Evolutionary conservation across 306 rosid genomes (phyloP).

Genomic region (Boehmeria nivea): DNA sequence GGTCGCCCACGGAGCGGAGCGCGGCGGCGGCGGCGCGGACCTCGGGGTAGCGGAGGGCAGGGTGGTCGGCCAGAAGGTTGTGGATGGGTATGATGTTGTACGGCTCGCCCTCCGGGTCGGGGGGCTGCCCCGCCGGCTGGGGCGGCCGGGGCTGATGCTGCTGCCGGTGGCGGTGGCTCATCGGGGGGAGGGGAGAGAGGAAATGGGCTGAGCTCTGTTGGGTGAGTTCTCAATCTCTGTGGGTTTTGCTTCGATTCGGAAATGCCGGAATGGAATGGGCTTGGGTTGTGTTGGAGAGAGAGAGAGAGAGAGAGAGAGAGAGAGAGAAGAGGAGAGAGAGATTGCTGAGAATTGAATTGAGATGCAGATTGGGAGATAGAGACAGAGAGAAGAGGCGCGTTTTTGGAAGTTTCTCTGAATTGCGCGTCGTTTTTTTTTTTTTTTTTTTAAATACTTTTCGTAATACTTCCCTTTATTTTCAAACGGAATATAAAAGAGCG

Average conservation of each 20-base stretch:
- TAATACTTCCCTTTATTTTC: too few relatives aligned
- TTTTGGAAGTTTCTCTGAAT: too few relatives aligned
- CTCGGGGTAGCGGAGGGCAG: slow-evolving; percentile 79
- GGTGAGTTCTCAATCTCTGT: too few relatives aligned
- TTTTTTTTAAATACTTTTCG: too few relatives aligned
- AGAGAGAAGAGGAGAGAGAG: neutral
- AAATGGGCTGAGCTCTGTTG: neutral
- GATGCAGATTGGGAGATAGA: neutral
- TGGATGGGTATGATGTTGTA: slow-evolving; percentile 85
- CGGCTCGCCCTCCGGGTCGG: slow-evolving; percentile 40
- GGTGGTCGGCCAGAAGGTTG: slow-evolving; percentile 87
- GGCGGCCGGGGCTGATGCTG: slow-evolving; percentile 29
- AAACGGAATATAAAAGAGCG: too few relatives aligned
- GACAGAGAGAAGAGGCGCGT: too few relatives aligned
- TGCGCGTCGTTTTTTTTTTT: too few relatives aligned
- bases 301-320: neutral
- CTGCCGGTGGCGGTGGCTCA: slow-evolving; percentile 33
- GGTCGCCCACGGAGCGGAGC: slow-evolving; percentile 57
- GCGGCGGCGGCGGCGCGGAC: slow-evolving; percentile 81
- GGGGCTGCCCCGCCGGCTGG: neutral
- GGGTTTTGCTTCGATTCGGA: neutral
- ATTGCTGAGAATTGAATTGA: too few relatives aligned
- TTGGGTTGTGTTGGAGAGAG: neutral
- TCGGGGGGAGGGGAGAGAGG: neutral
- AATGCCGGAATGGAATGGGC: neutral